These are phyloP conservation scores for Aspergillus caelatus DNA, from an alignment of 2,329 filamentous ascomycete genomes.

Conservation along the genomic window DNA sequence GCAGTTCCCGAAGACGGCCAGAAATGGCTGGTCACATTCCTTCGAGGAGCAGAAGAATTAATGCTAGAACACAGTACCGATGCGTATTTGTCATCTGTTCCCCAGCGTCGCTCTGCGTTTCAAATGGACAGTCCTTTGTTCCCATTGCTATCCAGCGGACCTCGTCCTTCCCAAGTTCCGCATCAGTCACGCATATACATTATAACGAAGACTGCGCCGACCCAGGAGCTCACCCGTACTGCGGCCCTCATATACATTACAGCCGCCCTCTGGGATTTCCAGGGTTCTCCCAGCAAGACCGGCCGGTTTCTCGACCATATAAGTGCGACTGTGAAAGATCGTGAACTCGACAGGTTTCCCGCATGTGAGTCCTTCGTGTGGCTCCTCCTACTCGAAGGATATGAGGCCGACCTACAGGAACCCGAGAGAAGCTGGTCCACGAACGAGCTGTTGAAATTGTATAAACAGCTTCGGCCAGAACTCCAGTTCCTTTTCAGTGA, in stretches of 20 bases:
- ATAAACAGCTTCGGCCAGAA: conserved; percentile 39
- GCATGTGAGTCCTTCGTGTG: conserved; percentile 45
- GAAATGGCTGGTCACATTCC: conserved; percentile 37
- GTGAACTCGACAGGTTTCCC: conserved; percentile 37
- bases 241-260: conserved; percentile 45
- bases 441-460: conserved; percentile 38
- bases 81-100: conserved; percentile 30
- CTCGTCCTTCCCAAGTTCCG: conserved; percentile 42
- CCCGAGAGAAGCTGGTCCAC: conserved; percentile 41
- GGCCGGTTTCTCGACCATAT: conserved; percentile 37
- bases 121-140: conserved; percentile 43
- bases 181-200: conserved; percentile 40
- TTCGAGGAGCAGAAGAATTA: conserved; percentile 38
- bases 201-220: conserved; percentile 30
- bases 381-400: conserved; percentile 42
- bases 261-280: conserved; percentile 38
- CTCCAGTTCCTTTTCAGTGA: conserved; percentile 45
- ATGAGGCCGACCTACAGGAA: conserved; percentile 38
- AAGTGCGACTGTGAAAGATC: conserved; percentile 27
- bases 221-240: conserved; percentile 40
- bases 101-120: conserved; percentile 35
- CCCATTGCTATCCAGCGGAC: conserved; percentile 44
- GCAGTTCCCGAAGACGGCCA: conserved; percentile 23
- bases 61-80: conserved; percentile 33
- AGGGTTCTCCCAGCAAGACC: conserved; percentile 33